These are phyloP conservation scores for Abrus precatorius DNA, from an alignment of 306 rosid genomes.

Conservation along the genomic window DNA sequence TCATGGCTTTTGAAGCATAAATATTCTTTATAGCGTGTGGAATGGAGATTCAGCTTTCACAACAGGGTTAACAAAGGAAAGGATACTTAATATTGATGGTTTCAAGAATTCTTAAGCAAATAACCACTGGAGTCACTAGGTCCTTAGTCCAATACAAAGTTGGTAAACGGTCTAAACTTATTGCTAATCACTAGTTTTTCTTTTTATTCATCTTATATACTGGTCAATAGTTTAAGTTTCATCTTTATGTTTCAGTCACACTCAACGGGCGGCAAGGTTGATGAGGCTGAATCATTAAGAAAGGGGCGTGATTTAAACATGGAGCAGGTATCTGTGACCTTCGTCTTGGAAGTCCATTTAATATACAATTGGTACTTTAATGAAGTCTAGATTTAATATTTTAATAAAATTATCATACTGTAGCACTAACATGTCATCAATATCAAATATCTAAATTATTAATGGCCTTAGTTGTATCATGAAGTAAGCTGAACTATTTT, in stretches of 20 bases:
- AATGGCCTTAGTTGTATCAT: not conserved
- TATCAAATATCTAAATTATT: conserved; percentile 21
- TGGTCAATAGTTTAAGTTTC: conserved; percentile 12
- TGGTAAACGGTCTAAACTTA: conserved; percentile 34
- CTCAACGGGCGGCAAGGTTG: conserved; percentile 33
- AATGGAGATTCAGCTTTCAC: conserved; percentile 5
- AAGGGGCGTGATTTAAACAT: conserved; percentile 7
- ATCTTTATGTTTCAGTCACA: not conserved
- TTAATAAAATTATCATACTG: not conserved
- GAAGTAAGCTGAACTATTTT: conserved; percentile 14
- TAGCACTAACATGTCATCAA: not conserved
- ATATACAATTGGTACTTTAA: not conserved
- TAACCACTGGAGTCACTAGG: conserved; percentile 14
- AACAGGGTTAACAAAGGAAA: not conserved
- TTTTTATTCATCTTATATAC: not conserved
- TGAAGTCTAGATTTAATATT: not conserved
- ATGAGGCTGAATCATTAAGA: conserved; percentile 17
- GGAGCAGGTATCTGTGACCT: not conserved
- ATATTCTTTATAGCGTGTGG: not conserved
- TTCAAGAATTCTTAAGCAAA: not conserved
- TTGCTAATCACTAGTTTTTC: not conserved
- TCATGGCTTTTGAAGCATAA: not conserved
- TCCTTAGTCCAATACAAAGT: not conserved
- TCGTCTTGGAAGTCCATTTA: not conserved
- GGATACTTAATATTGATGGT: not conserved